Base-by-base conservation (phyloP, 345 rosid species). In the Lepidium aucheri region DNA sequence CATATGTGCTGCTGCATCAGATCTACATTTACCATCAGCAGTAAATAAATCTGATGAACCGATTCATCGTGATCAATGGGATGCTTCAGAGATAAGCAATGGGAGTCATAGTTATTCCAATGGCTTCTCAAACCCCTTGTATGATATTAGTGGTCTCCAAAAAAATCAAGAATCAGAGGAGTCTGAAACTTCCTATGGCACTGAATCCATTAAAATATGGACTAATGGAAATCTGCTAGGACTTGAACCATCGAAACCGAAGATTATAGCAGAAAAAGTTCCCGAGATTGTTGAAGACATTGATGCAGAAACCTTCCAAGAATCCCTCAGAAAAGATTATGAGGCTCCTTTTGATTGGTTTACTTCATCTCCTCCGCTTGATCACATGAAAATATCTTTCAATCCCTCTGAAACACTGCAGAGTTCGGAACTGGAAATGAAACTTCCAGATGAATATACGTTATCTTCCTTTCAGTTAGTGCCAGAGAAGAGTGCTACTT, bases 301-400 rank as follows among this genome's bases (percentile, higher is more conserved):
- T 44, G 64, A 55, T 26, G 20, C 4, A 6, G 38, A 56, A 40
- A 12, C 39, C 32, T 38, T 64, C n/a, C 39, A 45, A 65, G 61
- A 63, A 38, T 49, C 74, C 52, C 66, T 57, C 33, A 53, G 49
- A 16, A 83, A 78, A 52, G 80, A 18, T 36, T 36, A 51, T 69
- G 65, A 68, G 54, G 65, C 78, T 78, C 53, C 71, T 57, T 64
- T 62, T 53, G 79, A 75, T 76, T 81, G 87, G 53, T 78, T 78
- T 56, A 81, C 87, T 34, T 81, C 88, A 74, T 93, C 98, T 66
- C 98, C 98, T 35, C 96, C 91, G 26, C 82, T 93, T 51, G 90
- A 84, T 64, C 97, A 81, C 69, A 93, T 93, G 98, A 90, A 84
- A 63, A 78, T 93, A 77, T 93, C 98, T 75, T 93, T 88, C 86